phyloP scores from a whole-genome alignment of 2,329 filamentous ascomycete genomes.

The Macrophomina tecta region DNA sequence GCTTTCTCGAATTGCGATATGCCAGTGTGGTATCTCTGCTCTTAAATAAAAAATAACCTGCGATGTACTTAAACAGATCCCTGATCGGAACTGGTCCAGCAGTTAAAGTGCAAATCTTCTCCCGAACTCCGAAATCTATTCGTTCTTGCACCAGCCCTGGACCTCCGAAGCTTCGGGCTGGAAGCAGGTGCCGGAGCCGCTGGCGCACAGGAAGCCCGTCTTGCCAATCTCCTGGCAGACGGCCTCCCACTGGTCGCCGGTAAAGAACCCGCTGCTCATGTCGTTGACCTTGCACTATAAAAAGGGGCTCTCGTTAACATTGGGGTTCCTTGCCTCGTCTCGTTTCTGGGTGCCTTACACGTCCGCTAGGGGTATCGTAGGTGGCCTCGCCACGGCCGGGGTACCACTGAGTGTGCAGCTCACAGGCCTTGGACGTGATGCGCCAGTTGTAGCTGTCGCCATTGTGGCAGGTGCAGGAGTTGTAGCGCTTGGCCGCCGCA shows the following conservation, averaged over 20 bases:
- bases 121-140: background rate
- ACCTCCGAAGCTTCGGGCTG: background rate
- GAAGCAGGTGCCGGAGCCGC: constrained; percentile 8
- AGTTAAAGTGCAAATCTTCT: background rate
- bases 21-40: no score
- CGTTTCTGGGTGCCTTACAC: background rate
- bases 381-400: background rate
- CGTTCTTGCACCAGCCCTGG: constrained; percentile 8
- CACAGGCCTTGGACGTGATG: background rate
- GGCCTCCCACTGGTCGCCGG: constrained; percentile 5
- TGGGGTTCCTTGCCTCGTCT: background rate
- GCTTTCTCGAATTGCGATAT: no score
- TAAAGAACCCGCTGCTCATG: background rate
- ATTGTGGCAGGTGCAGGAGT: constrained; percentile 10
- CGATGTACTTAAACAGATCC: background rate
- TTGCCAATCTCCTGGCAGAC: constrained; percentile 11
- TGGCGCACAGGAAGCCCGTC: background rate
- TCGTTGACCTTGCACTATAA: constrained; percentile 2
- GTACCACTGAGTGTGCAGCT: constrained; percentile 4
- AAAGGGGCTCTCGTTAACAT: background rate
- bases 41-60: no score
- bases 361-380: constrained; percentile 7
- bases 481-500: constrained; percentile 3
- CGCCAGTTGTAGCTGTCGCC: constrained; percentile 17
- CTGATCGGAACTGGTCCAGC: background rate